phyloP scores from a whole-genome alignment of 2,329 filamentous ascomycete genomes.

The Lachnellula cervina region DNA sequence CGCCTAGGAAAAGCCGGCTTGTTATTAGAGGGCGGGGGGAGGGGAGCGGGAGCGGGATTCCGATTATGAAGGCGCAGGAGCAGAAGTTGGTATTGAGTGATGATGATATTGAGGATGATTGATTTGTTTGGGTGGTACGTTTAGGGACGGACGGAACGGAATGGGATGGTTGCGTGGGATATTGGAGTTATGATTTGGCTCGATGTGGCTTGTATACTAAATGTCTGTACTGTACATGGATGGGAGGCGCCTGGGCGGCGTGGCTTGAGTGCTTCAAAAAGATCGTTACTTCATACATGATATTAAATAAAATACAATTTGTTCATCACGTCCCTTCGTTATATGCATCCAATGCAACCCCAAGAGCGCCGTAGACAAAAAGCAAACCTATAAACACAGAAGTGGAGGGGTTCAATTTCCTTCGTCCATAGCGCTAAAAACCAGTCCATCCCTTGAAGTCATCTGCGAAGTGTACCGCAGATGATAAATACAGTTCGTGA shows the following conservation, averaged over 20 bases:
- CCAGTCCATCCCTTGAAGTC: constrained; percentile 65
- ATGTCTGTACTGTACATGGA: not conserved
- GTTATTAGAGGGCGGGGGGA: constrained; percentile 23
- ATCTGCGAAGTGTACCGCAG: constrained; percentile 67
- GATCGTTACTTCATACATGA: not conserved
- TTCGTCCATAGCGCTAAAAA: constrained; percentile 14
- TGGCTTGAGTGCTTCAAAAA: not conserved
- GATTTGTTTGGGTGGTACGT: constrained; percentile 1
- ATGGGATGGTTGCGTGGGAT: not conserved
- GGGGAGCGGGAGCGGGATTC: constrained; percentile 14
- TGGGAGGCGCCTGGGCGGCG: not conserved
- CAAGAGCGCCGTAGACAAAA: not conserved
- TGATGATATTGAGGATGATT: constrained; percentile 73
- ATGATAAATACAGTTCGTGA: constrained; percentile 59
- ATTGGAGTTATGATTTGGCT: not conserved
- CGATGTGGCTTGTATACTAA: not conserved
- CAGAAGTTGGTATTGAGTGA: constrained; percentile 71
- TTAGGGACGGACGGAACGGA: not conserved
- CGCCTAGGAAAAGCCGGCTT: constrained; percentile 43
- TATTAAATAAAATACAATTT: not conserved
- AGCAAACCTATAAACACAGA: not conserved
- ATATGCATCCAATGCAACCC: not conserved
- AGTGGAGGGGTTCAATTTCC: not conserved
- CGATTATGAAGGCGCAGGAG: constrained; percentile 36
- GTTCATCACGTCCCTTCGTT: constrained; percentile 1